phyloP scores from a whole-genome alignment of 1,284 basidiomycete genomes.

The Cutaneotrichosporon curvatum region DNA sequence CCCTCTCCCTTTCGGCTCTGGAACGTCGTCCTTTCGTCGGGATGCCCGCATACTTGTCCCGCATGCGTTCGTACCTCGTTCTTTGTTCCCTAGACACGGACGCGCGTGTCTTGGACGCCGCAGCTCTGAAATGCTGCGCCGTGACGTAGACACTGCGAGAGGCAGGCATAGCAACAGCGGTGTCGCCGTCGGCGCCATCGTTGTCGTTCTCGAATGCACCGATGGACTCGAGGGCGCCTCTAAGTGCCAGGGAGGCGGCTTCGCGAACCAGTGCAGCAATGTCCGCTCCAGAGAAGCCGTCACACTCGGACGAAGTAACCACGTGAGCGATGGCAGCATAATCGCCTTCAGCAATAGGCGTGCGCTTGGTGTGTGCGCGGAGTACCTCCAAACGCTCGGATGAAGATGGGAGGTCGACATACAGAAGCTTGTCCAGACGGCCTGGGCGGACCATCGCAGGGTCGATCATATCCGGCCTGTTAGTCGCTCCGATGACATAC shows the following conservation, averaged over 20 bases:
- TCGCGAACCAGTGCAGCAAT: constrained; percentile 79
- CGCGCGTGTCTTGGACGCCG: constrained; percentile 75
- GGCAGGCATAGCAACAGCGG: too few relatives aligned
- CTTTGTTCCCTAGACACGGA: constrained; percentile 78
- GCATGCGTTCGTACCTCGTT: constrained; percentile 68
- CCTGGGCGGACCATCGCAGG: constrained; percentile 97
- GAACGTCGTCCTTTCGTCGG: constrained; percentile 42
- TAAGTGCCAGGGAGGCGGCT: constrained; percentile 77
- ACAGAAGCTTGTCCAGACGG: constrained; percentile 89
- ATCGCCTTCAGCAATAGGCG: constrained; percentile 57
- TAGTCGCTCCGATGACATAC: constrained; percentile 94
- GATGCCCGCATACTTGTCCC: constrained; percentile 69
- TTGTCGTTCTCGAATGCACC: constrained; percentile 53
- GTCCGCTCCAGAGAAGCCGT: constrained; percentile 86
- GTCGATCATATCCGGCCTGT: constrained; percentile 98
- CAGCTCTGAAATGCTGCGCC: constrained; percentile 62
- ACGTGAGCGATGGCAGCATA: constrained; percentile 38
- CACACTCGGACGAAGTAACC: constrained; percentile 53
- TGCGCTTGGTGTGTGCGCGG: constrained; percentile 60
- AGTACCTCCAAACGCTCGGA: constrained; percentile 80
- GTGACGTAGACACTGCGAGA: constrained; percentile 46
- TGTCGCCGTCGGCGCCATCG: constrained; percentile 17
- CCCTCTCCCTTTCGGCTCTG: constrained; percentile 27
- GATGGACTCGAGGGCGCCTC: constrained; percentile 60
- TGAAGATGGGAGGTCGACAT: constrained; percentile 79